These are phyloP conservation scores for Phytopythium boreale DNA, from an alignment of 352 stramenopile species.

Conservation along the genomic window DNA sequence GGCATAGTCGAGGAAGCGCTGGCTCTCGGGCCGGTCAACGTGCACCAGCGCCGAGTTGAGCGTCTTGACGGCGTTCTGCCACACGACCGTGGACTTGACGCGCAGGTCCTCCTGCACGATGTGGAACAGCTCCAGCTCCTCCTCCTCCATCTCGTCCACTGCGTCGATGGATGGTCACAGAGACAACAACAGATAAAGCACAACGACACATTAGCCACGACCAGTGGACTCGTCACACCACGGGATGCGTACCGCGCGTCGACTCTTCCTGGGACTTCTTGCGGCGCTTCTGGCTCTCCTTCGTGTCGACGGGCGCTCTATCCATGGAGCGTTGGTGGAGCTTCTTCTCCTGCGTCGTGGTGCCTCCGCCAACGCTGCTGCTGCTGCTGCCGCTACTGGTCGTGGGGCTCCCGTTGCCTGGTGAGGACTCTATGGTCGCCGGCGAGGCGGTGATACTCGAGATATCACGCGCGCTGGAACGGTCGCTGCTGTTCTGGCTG, in stretches of 20 bases:
- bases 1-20: slow-evolving; percentile 72
- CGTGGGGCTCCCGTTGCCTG: slow-evolving; percentile 21
- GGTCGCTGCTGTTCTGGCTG: not conserved
- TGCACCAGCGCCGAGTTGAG: slow-evolving; percentile 72
- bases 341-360: slow-evolving; percentile 44
- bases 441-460: slow-evolving; percentile 22
- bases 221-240: not conserved
- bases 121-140: slow-evolving; percentile 81
- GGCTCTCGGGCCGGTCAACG: slow-evolving; percentile 66
- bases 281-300: slow-evolving; percentile 60
- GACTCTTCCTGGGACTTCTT: slow-evolving; percentile 62
- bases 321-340: slow-evolving; percentile 61
- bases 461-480: slow-evolving; percentile 11
- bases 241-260: slow-evolving; percentile 12
- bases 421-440: slow-evolving; percentile 32
- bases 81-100: slow-evolving; percentile 87
- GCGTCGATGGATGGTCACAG: not conserved
- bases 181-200: not conserved
- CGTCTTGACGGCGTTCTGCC: slow-evolving; percentile 87
- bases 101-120: slow-evolving; percentile 83
- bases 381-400: slow-evolving; percentile 22
- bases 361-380: slow-evolving; percentile 1
- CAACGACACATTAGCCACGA: not conserved
- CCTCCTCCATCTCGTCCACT: slow-evolving; percentile 68
- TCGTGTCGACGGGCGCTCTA: slow-evolving; percentile 34